Conservation (phyloP, 768 basidiomycete genomes). For the Tricholoma terreum region DNA sequence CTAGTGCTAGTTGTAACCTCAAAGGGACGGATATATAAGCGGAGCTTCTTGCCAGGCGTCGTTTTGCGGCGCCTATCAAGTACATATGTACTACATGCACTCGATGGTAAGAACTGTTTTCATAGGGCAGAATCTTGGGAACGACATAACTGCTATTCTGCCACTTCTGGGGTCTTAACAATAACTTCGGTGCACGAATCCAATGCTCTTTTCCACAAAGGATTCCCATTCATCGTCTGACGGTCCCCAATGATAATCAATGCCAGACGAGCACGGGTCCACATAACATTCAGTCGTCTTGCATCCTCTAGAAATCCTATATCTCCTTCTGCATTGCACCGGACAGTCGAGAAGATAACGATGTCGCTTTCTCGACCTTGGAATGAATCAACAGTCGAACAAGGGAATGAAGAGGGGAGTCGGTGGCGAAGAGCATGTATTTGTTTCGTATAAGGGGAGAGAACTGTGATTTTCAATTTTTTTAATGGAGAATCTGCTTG, state of each 20-base stretch:
- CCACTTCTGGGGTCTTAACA: constrained; percentile 2
- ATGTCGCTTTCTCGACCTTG: constrained; percentile 70
- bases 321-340: constrained; percentile 55
- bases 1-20: too few relatives aligned
- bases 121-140: too few relatives aligned
- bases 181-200: constrained; percentile 33
- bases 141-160: not conserved
- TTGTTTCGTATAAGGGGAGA: constrained; percentile 64
- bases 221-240: constrained; percentile 42
- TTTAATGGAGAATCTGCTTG: constrained; percentile 12
- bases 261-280: constrained; percentile 60
- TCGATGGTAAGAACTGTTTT: too few relatives aligned
- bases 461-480: constrained; percentile 40
- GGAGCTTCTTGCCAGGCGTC: too few relatives aligned
- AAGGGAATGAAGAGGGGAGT: constrained; percentile 34
- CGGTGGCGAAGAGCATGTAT: constrained; percentile 41
- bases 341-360: constrained; percentile 62
- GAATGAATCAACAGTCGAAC: constrained; percentile 59
- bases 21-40: too few relatives aligned
- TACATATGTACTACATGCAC: too few relatives aligned
- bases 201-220: constrained; percentile 54
- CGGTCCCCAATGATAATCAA: constrained; percentile 61
- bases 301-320: constrained; percentile 66
- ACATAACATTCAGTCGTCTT: constrained; percentile 64
- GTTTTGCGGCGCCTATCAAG: too few relatives aligned